Evolutionary conservation across 2,329 filamentous ascomycete species (phyloP).

Genomic region (Capronia coronata): DNA sequence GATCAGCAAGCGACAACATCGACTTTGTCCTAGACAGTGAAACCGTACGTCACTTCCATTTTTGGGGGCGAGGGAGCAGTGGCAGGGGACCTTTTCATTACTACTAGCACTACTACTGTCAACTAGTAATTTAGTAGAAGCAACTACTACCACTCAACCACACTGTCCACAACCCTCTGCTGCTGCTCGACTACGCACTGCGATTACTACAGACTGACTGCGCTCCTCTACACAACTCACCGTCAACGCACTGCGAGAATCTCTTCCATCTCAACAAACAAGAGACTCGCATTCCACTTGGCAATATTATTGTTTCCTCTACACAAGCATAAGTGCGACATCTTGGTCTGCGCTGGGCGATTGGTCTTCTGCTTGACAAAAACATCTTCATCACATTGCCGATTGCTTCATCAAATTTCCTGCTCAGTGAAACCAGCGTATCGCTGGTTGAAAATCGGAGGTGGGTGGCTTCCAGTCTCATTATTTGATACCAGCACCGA

Average conservation of each 20-base stretch:
- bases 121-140: no score
- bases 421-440: background rate
- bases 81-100: no score
- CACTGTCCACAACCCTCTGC: no score
- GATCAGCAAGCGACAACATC: no score
- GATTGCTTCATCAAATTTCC: background rate
- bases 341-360: background rate
- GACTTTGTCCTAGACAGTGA: no score
- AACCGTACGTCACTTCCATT: constrained; percentile 19
- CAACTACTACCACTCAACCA: background rate
- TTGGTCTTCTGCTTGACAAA: background rate
- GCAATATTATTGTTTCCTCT: background rate
- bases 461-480: background rate
- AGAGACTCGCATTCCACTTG: background rate
- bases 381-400: background rate
- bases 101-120: no score
- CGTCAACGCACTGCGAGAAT: no score
- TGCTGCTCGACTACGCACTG: background rate
- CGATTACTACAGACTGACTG: background rate
- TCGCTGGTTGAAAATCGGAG: background rate
- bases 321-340: background rate
- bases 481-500: background rate
- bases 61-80: background rate
- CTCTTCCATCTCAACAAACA: constrained; percentile 1
- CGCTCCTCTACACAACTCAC: background rate